Base-by-base conservation (phyloP, 495 filamentous ascomycete species). In the Neurospora sp. region DNA sequence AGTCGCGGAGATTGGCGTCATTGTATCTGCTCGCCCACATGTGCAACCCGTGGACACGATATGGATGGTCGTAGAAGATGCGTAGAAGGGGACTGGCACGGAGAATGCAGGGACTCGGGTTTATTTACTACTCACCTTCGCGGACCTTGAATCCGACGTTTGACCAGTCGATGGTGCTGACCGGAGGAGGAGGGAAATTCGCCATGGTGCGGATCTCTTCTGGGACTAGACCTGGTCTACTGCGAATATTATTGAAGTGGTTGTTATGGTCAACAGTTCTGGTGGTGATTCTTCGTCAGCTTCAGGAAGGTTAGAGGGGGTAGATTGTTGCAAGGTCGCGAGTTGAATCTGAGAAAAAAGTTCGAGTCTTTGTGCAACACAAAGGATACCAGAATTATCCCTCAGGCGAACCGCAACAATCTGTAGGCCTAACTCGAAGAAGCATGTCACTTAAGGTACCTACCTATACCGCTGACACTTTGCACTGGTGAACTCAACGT, bases 71-170 rank as follows among this genome's bases (percentile, higher is more conserved):
- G 14, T 42, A 62, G 6, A 18, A 35, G 1, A 62, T 3, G 3
- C 20, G 71, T 46, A 35, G 39, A 35, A 37, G 42, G 5, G 69
- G 9, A 1, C 35, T 23, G 16, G 2, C 40, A 16, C 0, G 14
- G 18, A 12, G 46, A 8, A 41, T 11, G n/a, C 31, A 70, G 69
- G 37, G 69, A 31, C 37, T 46, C 39, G 37, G 8, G 44, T 4
- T 3, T 18, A 18, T 7, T 1, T 12, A 14, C 11, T 71, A 78
- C 83, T 71, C 84, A 92, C 93, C 92, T 87, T 97, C 94, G 69
- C 94, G 92, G 72, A 97, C 90, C 79, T 88, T 88, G 85, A 98
- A 98, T 72, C 95, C 95, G 62, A 98, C 87, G 79, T 97, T 89
- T 76, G 85, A 86, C 95, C 95, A 98, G 87, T 97, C 94, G 83